phyloP scores from a whole-genome alignment of 192 early-diverging fungal species.

The Entrophospora sp. region DNA sequence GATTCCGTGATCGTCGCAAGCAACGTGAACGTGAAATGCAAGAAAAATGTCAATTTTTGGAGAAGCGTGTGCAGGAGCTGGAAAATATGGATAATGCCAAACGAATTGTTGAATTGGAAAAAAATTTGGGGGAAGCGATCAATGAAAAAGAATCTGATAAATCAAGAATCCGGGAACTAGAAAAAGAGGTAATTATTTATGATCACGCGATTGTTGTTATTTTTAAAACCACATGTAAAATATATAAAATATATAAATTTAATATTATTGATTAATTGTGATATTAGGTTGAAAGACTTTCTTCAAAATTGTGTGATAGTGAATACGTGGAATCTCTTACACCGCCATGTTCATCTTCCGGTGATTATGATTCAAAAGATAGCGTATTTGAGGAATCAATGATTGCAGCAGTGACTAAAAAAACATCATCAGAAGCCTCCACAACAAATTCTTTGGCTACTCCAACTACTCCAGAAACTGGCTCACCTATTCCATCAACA shows the following conservation, averaged over 20 bases:
- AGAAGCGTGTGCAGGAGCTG: conserved; percentile 26
- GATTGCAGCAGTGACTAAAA: no score
- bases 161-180: conserved; percentile 12
- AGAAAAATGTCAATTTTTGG: conserved; percentile 42
- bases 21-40: conserved; percentile 51
- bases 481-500: no score
- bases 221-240: background rate
- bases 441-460: background rate
- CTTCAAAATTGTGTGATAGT: background rate
- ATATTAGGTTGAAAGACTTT: background rate
- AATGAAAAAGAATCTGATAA: background rate
- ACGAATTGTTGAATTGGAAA: conserved; percentile 18
- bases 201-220: background rate
- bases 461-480: background rate
- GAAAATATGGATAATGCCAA: conserved; percentile 24
- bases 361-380: conserved; percentile 5
- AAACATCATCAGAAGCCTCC: background rate
- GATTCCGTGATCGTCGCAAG: conserved; percentile 58
- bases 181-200: conserved; percentile 12
- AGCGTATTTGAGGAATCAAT: background rate
- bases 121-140: conserved; percentile 14
- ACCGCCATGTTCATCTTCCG: conserved; percentile 11
- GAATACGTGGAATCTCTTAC: background rate
- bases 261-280: background rate
- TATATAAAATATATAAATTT: background rate